phyloP scores from a whole-genome alignment of 768 basidiomycete species.

The Serpula lacrymans region DNA sequence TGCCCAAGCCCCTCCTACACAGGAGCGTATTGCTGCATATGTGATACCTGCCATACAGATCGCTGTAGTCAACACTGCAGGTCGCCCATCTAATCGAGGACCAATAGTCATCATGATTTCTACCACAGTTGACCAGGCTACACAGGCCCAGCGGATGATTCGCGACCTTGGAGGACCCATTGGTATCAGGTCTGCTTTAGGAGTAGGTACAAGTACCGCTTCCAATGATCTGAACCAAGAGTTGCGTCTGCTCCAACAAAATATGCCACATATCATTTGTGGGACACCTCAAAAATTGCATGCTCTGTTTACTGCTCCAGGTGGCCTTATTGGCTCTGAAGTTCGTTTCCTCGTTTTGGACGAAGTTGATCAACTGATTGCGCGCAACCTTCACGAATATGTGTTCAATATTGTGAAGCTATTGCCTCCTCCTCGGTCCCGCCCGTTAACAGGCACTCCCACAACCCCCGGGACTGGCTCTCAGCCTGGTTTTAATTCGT shows the following conservation, averaged over 20 bases:
- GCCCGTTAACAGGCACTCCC: conserved; percentile 39
- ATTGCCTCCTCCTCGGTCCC: conserved; percentile 83
- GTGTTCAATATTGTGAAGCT: conserved; percentile 92
- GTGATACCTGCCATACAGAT: conserved; percentile 88
- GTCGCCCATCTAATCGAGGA: conserved; percentile 63
- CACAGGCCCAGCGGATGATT: conserved; percentile 94
- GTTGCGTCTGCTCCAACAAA: conserved; percentile 80
- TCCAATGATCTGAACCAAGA: conserved; percentile 68
- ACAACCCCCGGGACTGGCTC: conserved; percentile 28
- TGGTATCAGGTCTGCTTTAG: conserved; percentile 86
- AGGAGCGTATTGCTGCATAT: conserved; percentile 97
- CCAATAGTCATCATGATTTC: conserved; percentile 89
- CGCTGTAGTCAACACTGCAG: conserved; percentile 60
- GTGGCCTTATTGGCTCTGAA: conserved; percentile 76
- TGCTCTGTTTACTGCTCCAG: conserved; percentile 80
- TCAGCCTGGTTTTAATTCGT: conserved; percentile 43
- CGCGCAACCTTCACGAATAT: conserved; percentile 92
- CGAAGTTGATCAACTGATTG: conserved; percentile 97
- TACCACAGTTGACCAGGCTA: conserved; percentile 98
- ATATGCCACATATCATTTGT: conserved; percentile 92
- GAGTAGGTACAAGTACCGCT: conserved; percentile 72
- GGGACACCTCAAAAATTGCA: conserved; percentile 97
- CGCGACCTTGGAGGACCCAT: conserved; percentile 92
- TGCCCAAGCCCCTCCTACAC: conserved; percentile 97
- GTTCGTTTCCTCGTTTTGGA: conserved; percentile 94